Evolutionary conservation across 257 asterid genomes (phyloP).

Genomic region (Scutellaria galericulata): DNA sequence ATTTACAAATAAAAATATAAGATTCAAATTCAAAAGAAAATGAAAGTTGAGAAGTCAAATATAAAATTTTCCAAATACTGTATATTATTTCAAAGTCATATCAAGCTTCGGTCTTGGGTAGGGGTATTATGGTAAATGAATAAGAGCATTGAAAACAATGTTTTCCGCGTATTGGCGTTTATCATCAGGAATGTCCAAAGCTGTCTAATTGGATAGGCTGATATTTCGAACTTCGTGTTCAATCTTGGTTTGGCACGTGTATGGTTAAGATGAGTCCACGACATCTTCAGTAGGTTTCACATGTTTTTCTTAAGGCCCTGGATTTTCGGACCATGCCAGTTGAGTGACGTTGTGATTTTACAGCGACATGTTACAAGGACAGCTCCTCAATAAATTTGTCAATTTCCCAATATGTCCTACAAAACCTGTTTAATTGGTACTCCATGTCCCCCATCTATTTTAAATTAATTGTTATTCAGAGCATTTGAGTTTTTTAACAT

Average conservation of each 20-base stretch:
- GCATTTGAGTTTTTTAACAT: too few relatives aligned
- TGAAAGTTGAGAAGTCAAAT: too few relatives aligned
- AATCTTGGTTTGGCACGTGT: constrained; percentile 23
- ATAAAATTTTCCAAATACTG: too few relatives aligned
- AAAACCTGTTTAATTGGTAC: too few relatives aligned
- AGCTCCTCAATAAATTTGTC: not conserved
- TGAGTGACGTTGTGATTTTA: constrained; percentile 12
- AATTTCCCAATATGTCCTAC: not conserved
- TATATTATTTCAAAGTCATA: not conserved
- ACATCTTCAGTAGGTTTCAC: constrained; percentile 26
- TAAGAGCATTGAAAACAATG: not conserved
- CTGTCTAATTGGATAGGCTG: constrained; percentile 29
- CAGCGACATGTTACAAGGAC: constrained; percentile 29
- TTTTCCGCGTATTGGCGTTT: constrained; percentile 27
- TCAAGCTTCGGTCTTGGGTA: not conserved
- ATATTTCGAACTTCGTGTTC: constrained; percentile 25
- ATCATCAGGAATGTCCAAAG: constrained; percentile 10
- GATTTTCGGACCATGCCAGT: constrained; percentile 21
- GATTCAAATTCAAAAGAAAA: too few relatives aligned
- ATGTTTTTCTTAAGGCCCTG: constrained; percentile 35
- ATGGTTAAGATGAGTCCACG: constrained; percentile 40
- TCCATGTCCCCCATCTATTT: too few relatives aligned
- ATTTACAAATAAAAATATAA: too few relatives aligned
- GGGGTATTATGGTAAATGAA: constrained; percentile 30
- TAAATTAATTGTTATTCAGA: too few relatives aligned